Evolutionary conservation across 2,329 filamentous ascomycete genomes (phyloP).

Genomic region (Aspergillus proliferans): DNA sequence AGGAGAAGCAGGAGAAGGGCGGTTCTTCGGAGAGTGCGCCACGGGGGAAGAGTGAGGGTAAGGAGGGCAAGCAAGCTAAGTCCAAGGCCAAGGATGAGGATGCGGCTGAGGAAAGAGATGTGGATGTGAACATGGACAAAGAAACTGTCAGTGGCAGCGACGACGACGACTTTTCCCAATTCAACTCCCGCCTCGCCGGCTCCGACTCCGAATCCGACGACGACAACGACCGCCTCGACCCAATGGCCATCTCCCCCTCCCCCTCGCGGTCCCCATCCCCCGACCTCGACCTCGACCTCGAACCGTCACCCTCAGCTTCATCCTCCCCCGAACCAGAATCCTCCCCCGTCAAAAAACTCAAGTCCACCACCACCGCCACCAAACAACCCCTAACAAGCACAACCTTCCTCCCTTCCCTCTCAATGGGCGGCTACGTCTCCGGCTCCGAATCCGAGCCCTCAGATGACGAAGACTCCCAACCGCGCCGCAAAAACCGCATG

Average conservation of each 20-base stretch:
- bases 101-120: constrained; percentile 6
- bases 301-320: constrained; percentile 6
- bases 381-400: constrained; percentile 30
- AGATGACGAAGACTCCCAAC: constrained; percentile 34
- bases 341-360: constrained; percentile 17
- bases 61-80: constrained; percentile 2
- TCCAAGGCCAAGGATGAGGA: neutral
- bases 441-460: constrained; percentile 52
- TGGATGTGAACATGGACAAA: constrained; percentile 15
- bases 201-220: constrained; percentile 18
- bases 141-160: constrained; percentile 14
- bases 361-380: constrained; percentile 15
- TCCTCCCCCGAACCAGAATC: constrained; percentile 11
- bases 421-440: constrained; percentile 57
- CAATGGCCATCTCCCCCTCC: constrained; percentile 17
- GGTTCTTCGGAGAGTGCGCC: neutral
- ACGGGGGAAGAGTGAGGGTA: constrained; percentile 4
- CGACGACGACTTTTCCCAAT: constrained; percentile 25
- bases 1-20: constrained; percentile 6
- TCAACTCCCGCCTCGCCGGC: constrained; percentile 29
- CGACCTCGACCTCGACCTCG: constrained; percentile 11
- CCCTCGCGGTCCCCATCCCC: constrained; percentile 31
- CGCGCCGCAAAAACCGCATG: constrained; percentile 53
- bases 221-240: constrained; percentile 6
- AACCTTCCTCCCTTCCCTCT: constrained; percentile 56